Evolutionary conservation across 306 rosid genomes (phyloP), one percentile per base, ranked within the genome.

Genomic region (Cucurbita ficifolia): DNA sequence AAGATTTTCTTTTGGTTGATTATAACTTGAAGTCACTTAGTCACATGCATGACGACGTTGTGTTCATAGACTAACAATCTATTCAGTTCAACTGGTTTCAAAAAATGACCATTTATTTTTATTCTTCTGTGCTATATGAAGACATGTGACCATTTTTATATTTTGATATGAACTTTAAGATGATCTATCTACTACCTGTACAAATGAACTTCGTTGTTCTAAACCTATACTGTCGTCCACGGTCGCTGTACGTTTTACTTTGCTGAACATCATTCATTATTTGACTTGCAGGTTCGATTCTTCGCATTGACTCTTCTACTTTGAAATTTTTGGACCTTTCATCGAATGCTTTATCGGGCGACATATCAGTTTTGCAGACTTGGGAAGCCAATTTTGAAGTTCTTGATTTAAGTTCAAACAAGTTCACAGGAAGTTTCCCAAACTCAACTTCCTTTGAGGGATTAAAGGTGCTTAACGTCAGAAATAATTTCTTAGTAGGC

Each of bases 351-450:
- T 82, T 93, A 79, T 90, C 96, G 8, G 97, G 97, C 70, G 88
- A 89, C 76, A 74, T 90, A 51, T 89, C 96, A 12, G 65, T 79
- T 75, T 58, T 94, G 79, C 87, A 78, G 77, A 80, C 78, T 65
- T 88, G 96, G 98, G 90, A 83, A 78, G 81, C 88, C 81, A 29
- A 78, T 35, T 78, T 90, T 75, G 96, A 89, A 77, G 78, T 87
- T 78, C 84, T 94, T 77, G 86, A 86, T 83, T 82, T 94, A 85
- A 87, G 98, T 80, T 94, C 88, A 73, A 94, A 94, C 84, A 79
- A 78, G 74, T 81, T 94, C 79, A 85, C 88, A 18, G 98, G 90
- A 75, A 88, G 76, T 77, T 82, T 88, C 58, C 81, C 86, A n/a
- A 80, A 85, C 68, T 52, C 81, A 56, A 83, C 84, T 57, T 76